Base-by-base conservation (phyloP, 352 stramenopile species). In the Pythium phragmitis region DNA sequence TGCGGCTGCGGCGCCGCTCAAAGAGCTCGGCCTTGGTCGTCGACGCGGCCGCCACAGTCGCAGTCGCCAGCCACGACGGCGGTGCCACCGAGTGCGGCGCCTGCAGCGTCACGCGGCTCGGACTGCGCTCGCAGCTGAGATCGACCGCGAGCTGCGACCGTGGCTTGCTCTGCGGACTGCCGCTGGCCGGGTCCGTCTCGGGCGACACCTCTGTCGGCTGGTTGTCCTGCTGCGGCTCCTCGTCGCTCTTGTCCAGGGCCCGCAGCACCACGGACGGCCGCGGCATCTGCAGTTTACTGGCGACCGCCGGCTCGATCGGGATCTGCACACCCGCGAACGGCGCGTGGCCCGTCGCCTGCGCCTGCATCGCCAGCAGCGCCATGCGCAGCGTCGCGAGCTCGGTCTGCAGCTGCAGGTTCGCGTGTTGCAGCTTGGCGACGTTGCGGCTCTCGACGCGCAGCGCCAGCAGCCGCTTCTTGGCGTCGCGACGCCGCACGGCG, bases 361-460 rank as follows among this genome's bases (percentile, higher is more conserved):
- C 50, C 57, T 80, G 57, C 69, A 92, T 81, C 5, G 65, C 62
- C 33, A 80, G 72, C 46, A 92, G 70, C 49, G 88, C 72, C 42
- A 82, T 76, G 51, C 79, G 79, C 41, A 92, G 67, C 62, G 72
- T 64, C 51, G 76, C 72, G 26, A 92, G 51, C 57, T 89, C 80
- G 47, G 74, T 72, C 68, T 91, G 89, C 2, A 92, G 66, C 26
- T 87, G 77, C 21, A 81, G 69, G 53, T 94, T 94, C 59, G 92
- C 83, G 33, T 89, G 65, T 46, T 88, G 80, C 36, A 94, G 74
- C 64, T 89, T 91, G 16, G 67, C 49, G 37, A 94, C 72, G 47
- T 94, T 91, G 48, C 77, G 80, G 57, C 82, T 91, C 63, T 94
- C 83, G 46, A 79, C 60, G 3, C 82, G 82, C 51, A 89, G 52